These are phyloP conservation scores for Dendrobium catenatum DNA, from an alignment of 106 monocot species.

Conservation along the genomic window DNA sequence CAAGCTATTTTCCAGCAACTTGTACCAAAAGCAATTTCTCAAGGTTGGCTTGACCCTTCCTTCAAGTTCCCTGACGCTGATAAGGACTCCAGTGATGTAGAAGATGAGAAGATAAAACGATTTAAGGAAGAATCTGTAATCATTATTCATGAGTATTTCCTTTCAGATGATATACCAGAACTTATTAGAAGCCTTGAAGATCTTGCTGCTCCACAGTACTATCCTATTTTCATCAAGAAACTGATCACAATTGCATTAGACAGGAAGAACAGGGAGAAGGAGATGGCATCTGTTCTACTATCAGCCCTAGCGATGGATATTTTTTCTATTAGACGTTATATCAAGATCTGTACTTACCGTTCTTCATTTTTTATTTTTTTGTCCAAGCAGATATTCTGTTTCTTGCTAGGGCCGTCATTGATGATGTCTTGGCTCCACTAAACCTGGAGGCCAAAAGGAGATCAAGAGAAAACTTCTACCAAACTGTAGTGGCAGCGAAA, in stretches of 20 bases:
- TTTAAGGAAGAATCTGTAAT: constrained; percentile 66
- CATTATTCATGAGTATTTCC: constrained; percentile 83
- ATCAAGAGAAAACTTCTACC: constrained; percentile 51
- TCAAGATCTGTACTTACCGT: too few relatives aligned
- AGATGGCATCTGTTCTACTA: constrained; percentile 89
- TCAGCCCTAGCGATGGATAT: constrained; percentile 64
- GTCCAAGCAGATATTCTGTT: constrained; percentile 49
- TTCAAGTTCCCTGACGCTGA: constrained; percentile 25
- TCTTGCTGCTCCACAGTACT: constrained; percentile 55
- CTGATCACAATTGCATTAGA: constrained; percentile 91
- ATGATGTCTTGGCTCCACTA: constrained; percentile 72
- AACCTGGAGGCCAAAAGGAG: constrained; percentile 47
- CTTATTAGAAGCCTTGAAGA: constrained; percentile 74
- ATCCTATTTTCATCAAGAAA: constrained; percentile 80
- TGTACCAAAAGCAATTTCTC: constrained; percentile 47
- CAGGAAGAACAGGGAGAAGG: constrained; percentile 88
- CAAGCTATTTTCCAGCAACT: constrained; percentile 41
- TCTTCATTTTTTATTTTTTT: too few relatives aligned
- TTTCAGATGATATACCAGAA: constrained; percentile 76
- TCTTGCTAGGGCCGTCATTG: constrained; percentile 86
- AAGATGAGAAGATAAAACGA: constrained; percentile 44
- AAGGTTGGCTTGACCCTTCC: constrained; percentile 80
- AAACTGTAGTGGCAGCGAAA: constrained; percentile 67
- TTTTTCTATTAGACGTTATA: constrained; percentile 25
- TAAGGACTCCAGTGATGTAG: constrained; percentile 19